Evolutionary conservation across 2,329 filamentous ascomycete species (phyloP), one percentile per base, ranked within the genome.

Genomic region (Teratosphaeria nubilosa): DNA sequence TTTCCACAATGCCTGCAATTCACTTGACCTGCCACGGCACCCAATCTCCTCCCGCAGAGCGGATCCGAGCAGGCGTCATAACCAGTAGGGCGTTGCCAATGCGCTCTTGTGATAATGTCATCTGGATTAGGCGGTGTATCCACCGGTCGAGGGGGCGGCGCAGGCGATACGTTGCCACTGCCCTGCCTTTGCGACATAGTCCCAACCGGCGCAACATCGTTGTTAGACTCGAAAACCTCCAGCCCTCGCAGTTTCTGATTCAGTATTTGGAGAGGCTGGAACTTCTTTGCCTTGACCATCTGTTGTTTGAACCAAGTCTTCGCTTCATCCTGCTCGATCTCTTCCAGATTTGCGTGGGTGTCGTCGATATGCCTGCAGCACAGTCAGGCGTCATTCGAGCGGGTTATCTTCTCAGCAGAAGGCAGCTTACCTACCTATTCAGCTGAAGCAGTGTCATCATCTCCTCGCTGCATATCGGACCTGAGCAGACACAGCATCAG

Each of bases 261-360:
- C 67, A 96, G 83, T 3, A 95, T 81, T 0, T 91, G 91, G 0
- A 96, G 81, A 0, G 91, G 91, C 69, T 96, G 91, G 72, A 96
- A 96, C 64, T 86, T 86, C 74, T 94, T 96, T 11, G 91, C 91
- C 73, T 95, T 96, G 65, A 88, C 82, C 74, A 96, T 91, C 74
- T 96, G 91, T 69, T 90, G 88, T 77, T 95, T 90, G 75, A 96
- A 95, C 91, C 91, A 96, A 48, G 91, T 92, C 77, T 95, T 95
- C 66, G 96, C 91, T 74, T 96, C 90, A 73, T 96, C 90, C 70
- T 96, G 91, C 70, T 91, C 86, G 60, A 90, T 82, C 63, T 89
- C 88, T 70, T 95, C 88, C 14, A 96, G 82, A 69, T 96, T 91
- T 72, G 91, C 88, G 75, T 96, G 91, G 62, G 80, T 85, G 71